Base-by-base conservation (phyloP, 148 eudicot species). In the Rhododendron simsii region DNA sequence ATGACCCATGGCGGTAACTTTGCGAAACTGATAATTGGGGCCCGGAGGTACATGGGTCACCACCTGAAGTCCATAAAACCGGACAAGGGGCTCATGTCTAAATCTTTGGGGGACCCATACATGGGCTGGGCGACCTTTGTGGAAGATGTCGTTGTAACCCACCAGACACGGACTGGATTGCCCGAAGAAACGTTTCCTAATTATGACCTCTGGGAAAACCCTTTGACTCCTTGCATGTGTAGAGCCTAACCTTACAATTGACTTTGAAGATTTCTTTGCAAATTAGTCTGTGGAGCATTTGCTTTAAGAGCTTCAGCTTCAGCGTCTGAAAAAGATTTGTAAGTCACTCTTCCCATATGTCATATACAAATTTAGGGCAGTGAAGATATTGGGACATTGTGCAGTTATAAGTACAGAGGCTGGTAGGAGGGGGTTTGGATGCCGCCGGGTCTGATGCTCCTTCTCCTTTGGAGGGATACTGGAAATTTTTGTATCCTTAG, bases 1-100 rank as follows among this genome's bases (percentile, higher is more conserved):
- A 96, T 95, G 99, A 96, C 99, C 69, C 99, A 96, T 80, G 99
- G 99, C 47, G 99, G 99, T 12, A 96, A 96, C 94, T 96, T 96
- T 47, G 99, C 99, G 0, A 96, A 96, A 88, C 91, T 96, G 63
- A 95, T 96, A 50, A 96, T 96, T 39, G 99, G 99, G 59, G 85
- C 88, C 83, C 93, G 99, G 4, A 83, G 99, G 85, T 96, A 96
- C 89, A 92, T 94, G 95, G 99, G 99, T 69, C 99, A 96, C 85
- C 91, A 89, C 73, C 89, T 84, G 35, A 96, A 96, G 88, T 96
- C 99, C 84, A 96, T 96, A 83, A 96, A 96, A 89, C 99, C 99
- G 0, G 98, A 96, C 87, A 96, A 96, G 89, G 98, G 98, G 37
- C 96, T 96, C 57, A 91, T 96, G 95, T 94, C 99, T 84, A 96